Evolutionary conservation across 331 rosid species (phyloP).

Genomic region (Quercus phellos): DNA sequence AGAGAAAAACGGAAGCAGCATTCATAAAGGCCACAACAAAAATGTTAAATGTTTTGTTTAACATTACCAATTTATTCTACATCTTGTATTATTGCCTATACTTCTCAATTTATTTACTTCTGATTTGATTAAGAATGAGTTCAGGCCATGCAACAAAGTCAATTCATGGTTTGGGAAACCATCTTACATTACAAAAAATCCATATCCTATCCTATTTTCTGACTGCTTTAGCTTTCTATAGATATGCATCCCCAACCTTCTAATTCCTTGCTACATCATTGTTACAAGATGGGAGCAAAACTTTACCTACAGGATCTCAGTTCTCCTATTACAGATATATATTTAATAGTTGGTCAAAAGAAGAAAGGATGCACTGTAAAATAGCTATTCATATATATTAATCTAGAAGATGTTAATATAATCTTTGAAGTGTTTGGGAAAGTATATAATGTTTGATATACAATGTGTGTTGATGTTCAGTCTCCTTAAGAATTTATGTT

Average conservation of each 20-base stretch:
- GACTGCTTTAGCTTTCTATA: background rate
- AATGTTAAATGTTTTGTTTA: conserved; percentile 17
- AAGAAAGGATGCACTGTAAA: no score
- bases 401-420: no score
- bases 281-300: background rate
- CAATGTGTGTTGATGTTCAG: background rate
- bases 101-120: background rate
- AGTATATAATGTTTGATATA: background rate
- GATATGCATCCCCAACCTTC: background rate
- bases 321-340: no score
- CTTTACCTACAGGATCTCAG: no score
- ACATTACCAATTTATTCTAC: background rate
- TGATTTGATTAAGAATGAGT: background rate
- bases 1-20: background rate
- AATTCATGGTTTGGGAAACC: background rate
- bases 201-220: background rate
- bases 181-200: background rate
- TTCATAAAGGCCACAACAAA: background rate
- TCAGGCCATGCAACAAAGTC: no score
- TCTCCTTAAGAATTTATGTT: background rate
- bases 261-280: background rate
- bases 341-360: no score
- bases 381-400: no score
- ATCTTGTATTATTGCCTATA: background rate
- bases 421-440: no score